Evolutionary conservation across 1,139 yeast genomes (phyloP), one percentile per base, ranked within the genome.

Genomic region (Candida smagusa): DNA sequence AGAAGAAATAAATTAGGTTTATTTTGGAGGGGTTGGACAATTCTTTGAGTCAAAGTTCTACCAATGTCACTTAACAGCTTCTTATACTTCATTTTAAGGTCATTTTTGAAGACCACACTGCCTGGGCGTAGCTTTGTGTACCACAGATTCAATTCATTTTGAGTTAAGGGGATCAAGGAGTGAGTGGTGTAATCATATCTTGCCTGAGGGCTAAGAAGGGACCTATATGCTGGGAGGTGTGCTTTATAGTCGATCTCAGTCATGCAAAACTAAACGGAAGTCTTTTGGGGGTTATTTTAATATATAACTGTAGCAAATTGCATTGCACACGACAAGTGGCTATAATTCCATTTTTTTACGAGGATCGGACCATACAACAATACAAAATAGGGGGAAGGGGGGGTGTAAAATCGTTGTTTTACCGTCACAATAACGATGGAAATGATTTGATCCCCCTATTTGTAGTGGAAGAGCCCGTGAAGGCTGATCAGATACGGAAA

Each of bases 201-300:
- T 7, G 71, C 66, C 39, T 56, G 59, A 2, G 77, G 77, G 35
- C 58, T 64, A 13, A 71, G 52, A 16, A 71, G 57, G 21, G 74
- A 68, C 31, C 77, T 58, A 48, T 71, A 71, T 3, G 76, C 68
- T 12, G 77, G 77, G 27, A 71, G 56, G 48, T 68, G 60, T 30
- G 53, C 46, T 28, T 55, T 64, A 45, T 56, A 66, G 46, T 68
- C 74, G 24, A 29, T 19, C 8, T 34, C 37, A 11, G 35, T 30
- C 41, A 32, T 38, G 19, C 22, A 12, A 16, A 16, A 16, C 19
- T 16, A 16, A 16, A 16, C 19, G 19, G 19, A 16, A 4, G 19
- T 16, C 19, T 16, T 5, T 16, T 5, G 19, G 19, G 19, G 19
- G 19, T 3, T 16, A 16, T 16, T 16, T 16, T 16, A 16, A 16